Evolutionary conservation across 2,329 filamentous ascomycete genomes (phyloP), one percentile per base, ranked within the genome.

Genomic region (Aspergillus neoniger): DNA sequence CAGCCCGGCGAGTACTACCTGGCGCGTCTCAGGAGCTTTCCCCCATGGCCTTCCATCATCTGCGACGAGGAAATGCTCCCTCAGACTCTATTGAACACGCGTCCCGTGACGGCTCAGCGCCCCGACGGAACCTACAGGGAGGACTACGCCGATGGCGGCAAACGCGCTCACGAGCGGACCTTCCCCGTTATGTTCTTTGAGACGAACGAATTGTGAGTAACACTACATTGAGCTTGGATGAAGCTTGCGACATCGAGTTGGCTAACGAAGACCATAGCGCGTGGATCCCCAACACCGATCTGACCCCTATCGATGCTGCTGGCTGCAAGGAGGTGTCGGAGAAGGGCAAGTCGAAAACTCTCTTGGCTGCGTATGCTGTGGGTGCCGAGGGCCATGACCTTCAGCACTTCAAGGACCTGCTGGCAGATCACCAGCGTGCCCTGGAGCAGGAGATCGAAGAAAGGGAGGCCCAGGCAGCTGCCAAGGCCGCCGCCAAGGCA

Each of bases 21-120:
- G 73, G 92, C 96, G 65, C 91, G 93, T 76, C 88, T 99, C 77
- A 96, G 96, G 83, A 95, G 94, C 62, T 96, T 91, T 77, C 91
- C 95, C 32, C 89, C 91, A 41, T 99, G 95, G 95, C 95, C 95
- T 15, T 89, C 92, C 57, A 91, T 99, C 73, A 87, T 99, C 69
- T 95, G 91, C 75, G 92, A 96, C 74, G 94, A 99, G 76, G 88
- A 89, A 63, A 98, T 99, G 89, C 87, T 99, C 19, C 94, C 95
- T 2, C 83, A 88, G 60, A 87, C 84, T 14, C 85, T 99, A 23
- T 79, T 96, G 57, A 90, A 85, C 70, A 86, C 85, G 49, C 89
- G 95, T 63, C 95, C 94, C 8, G 91, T 96, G 56, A 92, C 91
- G 48, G 92, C 94, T 21, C 88, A 86, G 69, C 87, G 90, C 60